Conservation (phyloP, 75 land plant genomes). For the Isoetes taiwanensis region DNA sequence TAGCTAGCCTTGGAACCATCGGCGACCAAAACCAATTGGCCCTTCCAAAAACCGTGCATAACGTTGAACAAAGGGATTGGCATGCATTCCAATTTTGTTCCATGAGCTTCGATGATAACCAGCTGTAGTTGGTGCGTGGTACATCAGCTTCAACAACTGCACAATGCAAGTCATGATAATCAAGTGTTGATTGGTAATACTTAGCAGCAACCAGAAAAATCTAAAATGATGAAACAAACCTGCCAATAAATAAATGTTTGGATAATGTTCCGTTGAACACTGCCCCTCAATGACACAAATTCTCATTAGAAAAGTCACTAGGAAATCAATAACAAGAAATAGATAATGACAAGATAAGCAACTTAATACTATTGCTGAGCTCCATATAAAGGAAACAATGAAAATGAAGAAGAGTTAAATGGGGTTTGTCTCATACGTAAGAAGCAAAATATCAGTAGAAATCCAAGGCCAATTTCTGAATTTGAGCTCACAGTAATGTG, state of each 20-base stretch:
- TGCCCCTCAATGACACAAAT: slow-evolving; percentile 14
- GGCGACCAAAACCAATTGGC: slow-evolving; percentile 48
- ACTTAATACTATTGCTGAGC: too few species aligned
- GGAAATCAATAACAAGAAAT: neutral
- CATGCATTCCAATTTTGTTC: slow-evolving; percentile 47
- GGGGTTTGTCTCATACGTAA: slow-evolving; percentile 44
- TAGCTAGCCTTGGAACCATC: slow-evolving; percentile 46
- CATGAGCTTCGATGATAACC: slow-evolving; percentile 61
- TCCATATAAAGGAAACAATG: too few species aligned
- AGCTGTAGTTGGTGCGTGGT: slow-evolving; percentile 66
- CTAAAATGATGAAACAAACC: slow-evolving; percentile 42
- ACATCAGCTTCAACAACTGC: slow-evolving; percentile 83
- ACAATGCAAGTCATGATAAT: neutral
- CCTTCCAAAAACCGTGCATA: slow-evolving; percentile 60
- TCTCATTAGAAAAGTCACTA: neutral
- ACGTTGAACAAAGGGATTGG: slow-evolving; percentile 45
- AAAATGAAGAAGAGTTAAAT: neutral
- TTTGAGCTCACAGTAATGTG: slow-evolving; percentile 63
- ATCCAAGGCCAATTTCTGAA: slow-evolving; percentile 71
- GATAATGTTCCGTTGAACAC: slow-evolving; percentile 77
- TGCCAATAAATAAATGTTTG: slow-evolving; percentile 89
- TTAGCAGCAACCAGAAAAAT: too few species aligned
- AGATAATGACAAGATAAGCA: too few species aligned
- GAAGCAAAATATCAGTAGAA: slow-evolving; percentile 52
- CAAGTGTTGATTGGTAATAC: too few species aligned